Percentiles rank a stretch among this genome's conserved stretches.
These are phyloP conservation scores for button mushroom (Agaricus bisporus) DNA, from an alignment of 768 basidiomycete genomes.

Conservation along the genomic window DNA sequence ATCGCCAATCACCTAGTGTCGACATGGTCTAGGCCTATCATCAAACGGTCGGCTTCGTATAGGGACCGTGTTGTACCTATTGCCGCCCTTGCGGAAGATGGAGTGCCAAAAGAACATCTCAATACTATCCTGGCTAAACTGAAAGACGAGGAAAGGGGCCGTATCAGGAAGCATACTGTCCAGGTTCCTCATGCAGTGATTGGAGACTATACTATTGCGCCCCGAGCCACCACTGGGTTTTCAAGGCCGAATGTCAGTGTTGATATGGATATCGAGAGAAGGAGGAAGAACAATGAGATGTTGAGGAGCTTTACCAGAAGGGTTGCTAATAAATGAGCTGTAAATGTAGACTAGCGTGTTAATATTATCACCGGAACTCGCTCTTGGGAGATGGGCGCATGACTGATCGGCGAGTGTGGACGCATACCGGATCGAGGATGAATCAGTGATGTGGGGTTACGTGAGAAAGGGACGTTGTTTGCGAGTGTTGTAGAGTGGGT, in stretches of 20 bases:
- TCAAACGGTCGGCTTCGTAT: conserved; percentile 83
- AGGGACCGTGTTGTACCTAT: conserved; percentile 66
- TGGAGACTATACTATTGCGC: conserved; percentile 77
- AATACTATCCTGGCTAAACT: conserved; percentile 66
- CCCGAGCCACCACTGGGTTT: conserved; percentile 49
- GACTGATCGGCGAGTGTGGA: not conserved
- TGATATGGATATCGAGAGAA: conserved; percentile 66
- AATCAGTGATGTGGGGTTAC: not conserved
- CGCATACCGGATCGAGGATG: not conserved
- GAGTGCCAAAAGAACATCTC: conserved; percentile 44
- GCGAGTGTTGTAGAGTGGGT: not conserved
- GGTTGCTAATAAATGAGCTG: conserved; percentile 24
- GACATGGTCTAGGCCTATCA: conserved; percentile 85
- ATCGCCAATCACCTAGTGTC: conserved; percentile 82
- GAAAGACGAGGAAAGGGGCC: conserved; percentile 60
- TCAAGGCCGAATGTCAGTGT: conserved; percentile 51
- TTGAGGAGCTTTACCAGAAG: conserved; percentile 57
- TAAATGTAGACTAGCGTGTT: not conserved
- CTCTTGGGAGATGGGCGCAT: too few relatives aligned
- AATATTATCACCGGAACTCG: not conserved
- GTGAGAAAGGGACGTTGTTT: not conserved
- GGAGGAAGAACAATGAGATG: conserved; percentile 71
- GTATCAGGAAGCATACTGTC: conserved; percentile 74
- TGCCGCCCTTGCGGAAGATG: conserved; percentile 34
- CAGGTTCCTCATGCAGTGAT: conserved; percentile 74